These are phyloP conservation scores for Fistulifera solaris DNA, from an alignment of 108 stramenopile genomes.

Conservation along the genomic window DNA sequence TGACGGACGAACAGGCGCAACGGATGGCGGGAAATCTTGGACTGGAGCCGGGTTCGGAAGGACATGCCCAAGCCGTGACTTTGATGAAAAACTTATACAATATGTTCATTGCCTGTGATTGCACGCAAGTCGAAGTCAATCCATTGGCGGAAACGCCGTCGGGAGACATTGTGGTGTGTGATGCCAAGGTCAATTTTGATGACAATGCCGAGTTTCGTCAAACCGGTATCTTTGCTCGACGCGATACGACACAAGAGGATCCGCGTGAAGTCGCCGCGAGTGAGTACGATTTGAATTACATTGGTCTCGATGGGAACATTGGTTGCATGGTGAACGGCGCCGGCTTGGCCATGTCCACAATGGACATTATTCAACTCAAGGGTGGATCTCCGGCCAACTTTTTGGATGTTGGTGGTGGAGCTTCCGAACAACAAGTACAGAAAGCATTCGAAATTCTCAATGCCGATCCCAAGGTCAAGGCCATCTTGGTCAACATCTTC, in stretches of 20 bases:
- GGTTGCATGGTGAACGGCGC: conserved; percentile 99
- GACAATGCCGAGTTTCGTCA: conserved; percentile 84
- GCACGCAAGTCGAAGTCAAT: conserved; percentile 90
- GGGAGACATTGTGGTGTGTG: conserved; percentile 59
- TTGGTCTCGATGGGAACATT: conserved; percentile 93
- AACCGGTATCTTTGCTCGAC: conserved; percentile 52
- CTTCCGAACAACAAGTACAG: conserved; percentile 60
- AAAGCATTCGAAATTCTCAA: conserved; percentile 78
- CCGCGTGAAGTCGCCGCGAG: conserved; percentile 73
- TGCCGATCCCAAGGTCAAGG: conserved; percentile 59
- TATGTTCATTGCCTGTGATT: conserved; percentile 71
- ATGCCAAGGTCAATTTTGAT: conserved; percentile 93
- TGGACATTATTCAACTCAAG: conserved; percentile 93
- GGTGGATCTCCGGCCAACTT: conserved; percentile 95
- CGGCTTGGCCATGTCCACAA: conserved; percentile 92
- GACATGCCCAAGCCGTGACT: conserved; percentile 32
- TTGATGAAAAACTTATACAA: conserved; percentile 74
- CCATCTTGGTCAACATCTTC: conserved; percentile 94
- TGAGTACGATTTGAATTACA: conserved; percentile 90
- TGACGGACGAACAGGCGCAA: conserved; percentile 46
- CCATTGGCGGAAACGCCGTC: conserved; percentile 77
- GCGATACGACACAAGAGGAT: conserved; percentile 84
- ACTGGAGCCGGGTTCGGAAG: conserved; percentile 19
- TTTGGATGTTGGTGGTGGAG: conserved; percentile 90
- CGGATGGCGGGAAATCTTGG: conserved; percentile 49